Evolutionary conservation across 306 rosid species (phyloP).

Genomic region (Parietaria judaica): DNA sequence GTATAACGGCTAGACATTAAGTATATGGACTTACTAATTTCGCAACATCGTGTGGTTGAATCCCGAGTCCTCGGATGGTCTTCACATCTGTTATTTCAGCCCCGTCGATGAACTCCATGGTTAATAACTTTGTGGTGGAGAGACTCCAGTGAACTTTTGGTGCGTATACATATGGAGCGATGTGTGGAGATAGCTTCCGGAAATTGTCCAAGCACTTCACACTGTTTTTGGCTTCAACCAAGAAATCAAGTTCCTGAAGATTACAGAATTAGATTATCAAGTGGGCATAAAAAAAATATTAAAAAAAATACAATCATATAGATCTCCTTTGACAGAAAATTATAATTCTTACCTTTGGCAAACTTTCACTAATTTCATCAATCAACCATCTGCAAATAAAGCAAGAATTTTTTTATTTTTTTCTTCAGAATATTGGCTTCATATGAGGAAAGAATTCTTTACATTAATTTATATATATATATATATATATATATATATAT

Average conservation of each 20-base stretch:
- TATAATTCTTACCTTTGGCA: conserved; percentile 62
- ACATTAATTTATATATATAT: background rate
- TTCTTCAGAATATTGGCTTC: background rate
- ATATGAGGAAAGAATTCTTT: conserved; percentile 3
- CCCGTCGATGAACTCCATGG: conserved; percentile 95
- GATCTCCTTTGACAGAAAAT: background rate
- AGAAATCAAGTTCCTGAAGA: conserved; percentile 79
- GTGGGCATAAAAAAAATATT: background rate
- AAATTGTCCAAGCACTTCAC: conserved; percentile 86
- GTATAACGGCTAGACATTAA: background rate
- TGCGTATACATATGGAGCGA: conserved; percentile 74
- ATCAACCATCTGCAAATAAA: conserved; percentile 73
- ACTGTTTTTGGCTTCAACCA: conserved; percentile 79
- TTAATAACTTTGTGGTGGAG: conserved; percentile 79
- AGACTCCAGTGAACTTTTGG: conserved; percentile 81
- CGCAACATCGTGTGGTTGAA: conserved; percentile 73
- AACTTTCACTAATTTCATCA: conserved; percentile 82
- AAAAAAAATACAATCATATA: too few relatives aligned
- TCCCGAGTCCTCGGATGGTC: conserved; percentile 53
- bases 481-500: too few relatives aligned
- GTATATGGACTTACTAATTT: conserved; percentile 50
- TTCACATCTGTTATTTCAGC: conserved; percentile 69
- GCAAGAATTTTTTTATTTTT: conserved; percentile 2
- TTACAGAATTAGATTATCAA: conserved; percentile 23
- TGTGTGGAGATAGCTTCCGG: conserved; percentile 75